Conservation (phyloP, 805 yeast genomes). For the Monosporozyma siamensis region DNA sequence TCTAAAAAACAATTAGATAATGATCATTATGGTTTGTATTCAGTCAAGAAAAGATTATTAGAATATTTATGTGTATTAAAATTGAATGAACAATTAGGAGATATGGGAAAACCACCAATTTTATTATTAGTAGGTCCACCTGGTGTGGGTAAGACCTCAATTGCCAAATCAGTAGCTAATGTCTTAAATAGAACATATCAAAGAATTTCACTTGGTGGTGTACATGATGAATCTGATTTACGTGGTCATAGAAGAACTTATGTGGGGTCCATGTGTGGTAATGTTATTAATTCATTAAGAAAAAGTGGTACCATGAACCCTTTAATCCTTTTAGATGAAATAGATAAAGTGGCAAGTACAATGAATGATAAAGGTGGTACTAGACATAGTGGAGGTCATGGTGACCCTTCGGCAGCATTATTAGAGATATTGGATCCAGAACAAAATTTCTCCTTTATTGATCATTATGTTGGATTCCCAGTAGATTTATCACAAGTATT, state of each 20-base stretch:
- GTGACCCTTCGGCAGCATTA: slow-evolving; percentile 89
- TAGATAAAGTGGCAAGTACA: slow-evolving; percentile 70
- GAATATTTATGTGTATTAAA: slow-evolving; percentile 88
- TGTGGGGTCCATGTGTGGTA: slow-evolving; percentile 94
- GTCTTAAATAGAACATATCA: slow-evolving; percentile 80
- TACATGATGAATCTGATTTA: slow-evolving; percentile 90
- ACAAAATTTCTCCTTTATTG: slow-evolving; percentile 83
- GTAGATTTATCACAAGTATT: slow-evolving; percentile 86
- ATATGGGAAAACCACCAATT: slow-evolving; percentile 89
- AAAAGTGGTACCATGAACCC: slow-evolving; percentile 89
- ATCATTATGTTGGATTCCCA: slow-evolving; percentile 88
- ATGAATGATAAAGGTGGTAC: slow-evolving; percentile 9
- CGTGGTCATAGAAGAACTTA: slow-evolving; percentile 98
- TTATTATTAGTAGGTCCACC: slow-evolving; percentile 97
- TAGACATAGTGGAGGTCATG: slow-evolving; percentile 52
- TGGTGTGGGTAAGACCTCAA: slow-evolving; percentile 97
- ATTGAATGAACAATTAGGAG: slow-evolving; percentile 53
- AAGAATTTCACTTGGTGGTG: slow-evolving; percentile 95
- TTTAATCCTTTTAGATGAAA: slow-evolving; percentile 89
- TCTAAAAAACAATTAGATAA: slow-evolving; percentile 62
- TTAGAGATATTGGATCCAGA: slow-evolving; percentile 93
- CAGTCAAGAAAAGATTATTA: slow-evolving; percentile 84
- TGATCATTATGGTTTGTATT: slow-evolving; percentile 80
- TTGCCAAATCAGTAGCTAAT: slow-evolving; percentile 89
- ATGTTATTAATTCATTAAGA: slow-evolving; percentile 83